Evolutionary conservation across 2,329 filamentous ascomycete species (phyloP), one percentile per base, ranked within the genome.

Genomic region (Teratosphaeria nubilosa): DNA sequence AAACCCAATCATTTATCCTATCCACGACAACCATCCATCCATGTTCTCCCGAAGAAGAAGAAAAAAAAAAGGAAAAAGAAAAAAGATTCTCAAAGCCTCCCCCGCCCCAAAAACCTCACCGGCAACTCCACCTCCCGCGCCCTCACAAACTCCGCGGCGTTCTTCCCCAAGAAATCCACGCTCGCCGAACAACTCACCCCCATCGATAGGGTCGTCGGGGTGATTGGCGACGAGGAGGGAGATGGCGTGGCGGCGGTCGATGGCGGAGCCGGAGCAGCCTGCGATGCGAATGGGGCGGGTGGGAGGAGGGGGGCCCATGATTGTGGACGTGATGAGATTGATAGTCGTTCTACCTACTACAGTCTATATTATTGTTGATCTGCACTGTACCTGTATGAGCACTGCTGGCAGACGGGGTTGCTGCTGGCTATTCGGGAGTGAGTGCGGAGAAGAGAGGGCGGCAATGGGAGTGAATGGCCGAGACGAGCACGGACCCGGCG

Each of bases 121-220:
- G 69, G 69, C 41, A 71, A 25, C 55, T 70, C 67, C 7, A 71
- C 69, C 59, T 65, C 57, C 48, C 62, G 66, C 48, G 63, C 58
- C 16, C 69, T 59, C 53, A 72, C 20, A 51, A 64, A 72, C 61
- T 72, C 69, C 2, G 67, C 69, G 14, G 69, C 66, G 61, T 71
- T 70, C 64, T 72, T 72, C 4, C 68, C 69, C 41, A 72, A 56
- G 20, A 68, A 66, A 53, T 72, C 69, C 52, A 67, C 67, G 9
- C 64, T 61, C n/a, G 62, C 63, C 27, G 67, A 68, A 53, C 67
- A 69, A 45, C 64, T 69, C 27, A 71, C 68, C 14, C 69, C 69
- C 77, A 62, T 82, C 79, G 11, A 77, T 69, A 30, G 80, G 78
- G 14, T 71, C 70, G 6, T 63, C 59, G 7, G 72, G 55, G 52